A percentile compares a stretch with the other conserved stretches of the same genome.
phyloP scores from a whole-genome alignment of 2,329 filamentous ascomycete genomes.

The Claviceps sorghi region DNA sequence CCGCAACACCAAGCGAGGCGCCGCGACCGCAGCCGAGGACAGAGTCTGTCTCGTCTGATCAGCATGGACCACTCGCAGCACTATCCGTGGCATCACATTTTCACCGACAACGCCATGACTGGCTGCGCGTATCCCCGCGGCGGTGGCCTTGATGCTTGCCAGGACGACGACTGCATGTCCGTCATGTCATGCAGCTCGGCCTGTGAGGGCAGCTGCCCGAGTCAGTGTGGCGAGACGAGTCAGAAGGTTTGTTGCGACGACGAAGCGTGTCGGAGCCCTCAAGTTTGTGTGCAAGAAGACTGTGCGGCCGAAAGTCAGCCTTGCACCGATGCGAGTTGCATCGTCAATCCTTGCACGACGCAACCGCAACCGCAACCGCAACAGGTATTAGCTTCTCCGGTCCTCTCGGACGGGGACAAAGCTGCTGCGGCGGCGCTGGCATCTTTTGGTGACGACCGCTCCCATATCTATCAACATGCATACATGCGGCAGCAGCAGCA shows the following conservation, averaged over 20 bases:
- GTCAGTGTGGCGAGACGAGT: slow-evolving; percentile 20
- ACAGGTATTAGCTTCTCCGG: not conserved
- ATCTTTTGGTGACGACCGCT: slow-evolving; percentile 15
- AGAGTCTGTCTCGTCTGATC: not conserved
- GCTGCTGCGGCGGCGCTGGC: slow-evolving; percentile 17
- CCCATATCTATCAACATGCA: slow-evolving; percentile 4
- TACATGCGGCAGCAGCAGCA: slow-evolving; percentile 7
- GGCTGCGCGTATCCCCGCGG: slow-evolving; percentile 1
- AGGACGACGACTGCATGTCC: slow-evolving; percentile 18
- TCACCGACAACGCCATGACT: slow-evolving; percentile 6
- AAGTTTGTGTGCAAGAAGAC: slow-evolving; percentile 15
- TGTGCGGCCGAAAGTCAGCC: slow-evolving; percentile 21
- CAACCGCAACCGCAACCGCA: slow-evolving; percentile 1
- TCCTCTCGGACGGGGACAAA: slow-evolving; percentile 12
- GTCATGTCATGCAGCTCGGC: slow-evolving; percentile 19
- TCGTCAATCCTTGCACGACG: slow-evolving; percentile 10
- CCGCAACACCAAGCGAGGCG: not conserved
- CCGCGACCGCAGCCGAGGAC: not conserved
- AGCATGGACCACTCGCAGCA: slow-evolving; percentile 4
- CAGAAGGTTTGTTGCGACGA: slow-evolving; percentile 22
- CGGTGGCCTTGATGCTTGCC: not conserved
- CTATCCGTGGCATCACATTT: slow-evolving; percentile 9
- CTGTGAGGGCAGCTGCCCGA: slow-evolving; percentile 20
- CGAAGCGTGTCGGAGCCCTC: slow-evolving; percentile 17
- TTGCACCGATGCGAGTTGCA: slow-evolving; percentile 23